Base-by-base conservation (phyloP, 2,329 filamentous ascomycete genomes). In the Aspergillus niger region DNA sequence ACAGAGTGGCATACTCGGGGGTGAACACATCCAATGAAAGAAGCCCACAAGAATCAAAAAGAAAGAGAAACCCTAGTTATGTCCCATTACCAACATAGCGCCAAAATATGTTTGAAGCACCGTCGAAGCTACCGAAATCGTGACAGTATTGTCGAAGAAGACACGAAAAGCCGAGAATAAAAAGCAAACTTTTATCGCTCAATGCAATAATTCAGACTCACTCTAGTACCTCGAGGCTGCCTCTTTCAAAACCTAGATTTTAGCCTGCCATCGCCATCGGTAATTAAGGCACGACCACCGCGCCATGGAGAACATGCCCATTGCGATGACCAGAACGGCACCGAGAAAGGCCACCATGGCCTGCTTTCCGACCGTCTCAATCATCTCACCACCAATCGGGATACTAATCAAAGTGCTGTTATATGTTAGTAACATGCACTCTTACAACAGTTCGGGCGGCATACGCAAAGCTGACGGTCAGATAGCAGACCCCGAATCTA, bases 401-500 rank as follows among this genome's bases (percentile, higher is more conserved):
- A 82, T 78, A 6, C 80, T 78, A 1, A 83, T 72, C 7, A 84
- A 68, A 0, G 82, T 75, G 0, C 73, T 75, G 47, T 20, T 11
- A 8, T 3, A 0, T 1, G 13, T 48, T 2, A 57, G 28, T 20
- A 20, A 20, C 22, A 54, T 13, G 8, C 20, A 44, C 2, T 11
- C 11, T 28, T 32, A 51, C 13, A n/a, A 22, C 7, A 32, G n/a
- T 1, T 30, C 28, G 26, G 17, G 11, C 5, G 3, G 70, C 73
- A 57, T 61, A 75, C 73, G 81, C 76, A 58, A 83, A 78, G 41
- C 77, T 80, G 11, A 79, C 79, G 24, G 82, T 67, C 13, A 80
- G 81, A 63, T 82, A 83, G 68, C 78, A 79, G 2, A 81, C 81
- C 0, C 82, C 81, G 70, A 74, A 81, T 22, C 79, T 77, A 60